Conservation (phyloP, 2,329 filamentous ascomycete species). For the Fusarium secorum region DNA sequence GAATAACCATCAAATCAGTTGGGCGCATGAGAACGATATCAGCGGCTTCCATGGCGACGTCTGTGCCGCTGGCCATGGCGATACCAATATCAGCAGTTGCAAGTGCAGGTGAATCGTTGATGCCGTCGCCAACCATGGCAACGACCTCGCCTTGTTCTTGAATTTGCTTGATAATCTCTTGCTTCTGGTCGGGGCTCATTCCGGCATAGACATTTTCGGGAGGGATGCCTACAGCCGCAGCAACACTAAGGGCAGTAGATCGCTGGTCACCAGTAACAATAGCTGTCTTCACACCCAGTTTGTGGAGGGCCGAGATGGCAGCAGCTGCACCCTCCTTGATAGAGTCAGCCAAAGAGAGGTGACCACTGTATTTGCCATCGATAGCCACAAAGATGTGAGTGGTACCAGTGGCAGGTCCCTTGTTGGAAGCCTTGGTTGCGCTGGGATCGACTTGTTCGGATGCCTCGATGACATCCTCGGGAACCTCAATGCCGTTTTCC, state of each 20-base stretch:
- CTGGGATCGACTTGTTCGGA: conserved; percentile 66
- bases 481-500: conserved; percentile 72
- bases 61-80: conserved; percentile 89
- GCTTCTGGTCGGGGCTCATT: conserved; percentile 92
- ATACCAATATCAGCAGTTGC: conserved; percentile 94
- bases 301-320: conserved; percentile 80
- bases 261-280: conserved; percentile 94
- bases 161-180: conserved; percentile 79
- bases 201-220: conserved; percentile 80
- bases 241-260: conserved; percentile 84
- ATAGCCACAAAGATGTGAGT: conserved; percentile 94
- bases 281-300: conserved; percentile 85
- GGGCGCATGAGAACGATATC: conserved; percentile 96
- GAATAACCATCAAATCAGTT: conserved; percentile 91
- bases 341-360: conserved; percentile 85
- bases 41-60: conserved; percentile 97
- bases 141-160: conserved; percentile 79
- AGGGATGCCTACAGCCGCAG: conserved; percentile 81
- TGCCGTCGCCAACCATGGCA: conserved; percentile 97
- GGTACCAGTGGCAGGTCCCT: conserved; percentile 67
- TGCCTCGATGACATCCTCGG: conserved; percentile 68
- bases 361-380: conserved; percentile 80
- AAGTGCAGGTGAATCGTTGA: conserved; percentile 96
- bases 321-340: conserved; percentile 88
- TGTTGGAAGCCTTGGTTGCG: conserved; percentile 47